These are phyloP conservation scores for Quaeritorhiza haematococci DNA, from an alignment of 371 early-diverging fungal species.

Conservation along the genomic window DNA sequence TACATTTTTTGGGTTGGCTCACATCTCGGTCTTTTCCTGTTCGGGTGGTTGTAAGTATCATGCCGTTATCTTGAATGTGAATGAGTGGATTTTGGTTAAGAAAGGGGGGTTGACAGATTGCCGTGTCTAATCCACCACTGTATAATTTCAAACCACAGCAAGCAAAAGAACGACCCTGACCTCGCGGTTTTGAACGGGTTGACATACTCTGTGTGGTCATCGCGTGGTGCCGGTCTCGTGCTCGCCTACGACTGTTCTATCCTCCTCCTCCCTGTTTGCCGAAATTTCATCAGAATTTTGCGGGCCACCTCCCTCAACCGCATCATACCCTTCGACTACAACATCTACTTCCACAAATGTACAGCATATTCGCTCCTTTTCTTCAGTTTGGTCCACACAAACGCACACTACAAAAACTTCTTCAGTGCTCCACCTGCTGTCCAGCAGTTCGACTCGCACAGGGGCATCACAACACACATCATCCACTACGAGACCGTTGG, in stretches of 20 bases:
- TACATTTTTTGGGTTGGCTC: slow-evolving; percentile 36
- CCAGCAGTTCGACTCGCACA: too few relatives aligned
- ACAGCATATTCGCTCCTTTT: slow-evolving; percentile 57
- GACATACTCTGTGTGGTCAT: slow-evolving; percentile 36
- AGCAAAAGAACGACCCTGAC: slow-evolving; percentile 30
- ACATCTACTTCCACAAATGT: slow-evolving; percentile 66
- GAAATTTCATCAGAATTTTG: slow-evolving; percentile 29
- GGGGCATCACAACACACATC: too few relatives aligned
- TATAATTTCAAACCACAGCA: too few relatives aligned
- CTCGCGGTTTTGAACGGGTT: slow-evolving; percentile 39
- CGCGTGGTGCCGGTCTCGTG: slow-evolving; percentile 53
- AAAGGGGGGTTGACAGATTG: too few relatives aligned
- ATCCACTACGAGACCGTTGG: too few relatives aligned
- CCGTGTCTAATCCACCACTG: too few relatives aligned
- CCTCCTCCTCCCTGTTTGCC: slow-evolving; percentile 33
- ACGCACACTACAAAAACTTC: slow-evolving; percentile 52
- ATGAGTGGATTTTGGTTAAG: too few relatives aligned
- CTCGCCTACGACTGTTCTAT: slow-evolving; percentile 41
- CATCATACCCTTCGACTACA: slow-evolving; percentile 61
- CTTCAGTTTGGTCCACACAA: slow-evolving; percentile 53
- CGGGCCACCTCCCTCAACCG: slow-evolving; percentile 45
- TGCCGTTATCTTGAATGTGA: too few relatives aligned
- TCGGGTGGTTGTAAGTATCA: slow-evolving; percentile 36
- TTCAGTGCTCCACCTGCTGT: too few relatives aligned
- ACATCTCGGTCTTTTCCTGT: slow-evolving; percentile 39